Evolutionary conservation across 805 yeast genomes (phyloP).

Genomic region (Middelhovenomyces tepae): DNA sequence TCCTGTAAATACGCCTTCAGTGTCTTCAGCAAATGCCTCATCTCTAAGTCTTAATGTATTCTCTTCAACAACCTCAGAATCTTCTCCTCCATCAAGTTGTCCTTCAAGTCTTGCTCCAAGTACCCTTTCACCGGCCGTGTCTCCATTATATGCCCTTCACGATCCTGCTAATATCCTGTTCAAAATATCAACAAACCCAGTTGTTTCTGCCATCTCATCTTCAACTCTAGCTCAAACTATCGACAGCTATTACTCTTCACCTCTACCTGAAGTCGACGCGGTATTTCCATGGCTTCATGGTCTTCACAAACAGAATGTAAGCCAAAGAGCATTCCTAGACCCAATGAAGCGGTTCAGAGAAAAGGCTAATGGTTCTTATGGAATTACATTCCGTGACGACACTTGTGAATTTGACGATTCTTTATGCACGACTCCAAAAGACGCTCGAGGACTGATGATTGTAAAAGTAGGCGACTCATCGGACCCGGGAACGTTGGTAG

Average conservation of each 20-base stretch:
- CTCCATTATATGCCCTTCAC: conserved; percentile 1
- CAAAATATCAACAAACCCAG: too few species aligned
- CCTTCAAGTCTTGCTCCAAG: too few species aligned
- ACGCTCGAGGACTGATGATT: conserved; percentile 20
- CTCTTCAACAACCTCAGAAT: too few species aligned
- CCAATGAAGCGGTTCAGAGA: conserved; percentile 21
- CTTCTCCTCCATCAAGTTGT: too few species aligned
- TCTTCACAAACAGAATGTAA: conserved; percentile 45
- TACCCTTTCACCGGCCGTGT: too few species aligned
- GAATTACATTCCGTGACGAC: conserved; percentile 1
- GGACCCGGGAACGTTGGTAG: conserved; percentile 17
- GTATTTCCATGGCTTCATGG: conserved; percentile 95
- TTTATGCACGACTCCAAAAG: conserved; percentile 12
- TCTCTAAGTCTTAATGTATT: too few species aligned
- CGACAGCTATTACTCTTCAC: conserved; percentile 21
- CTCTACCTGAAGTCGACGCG: conserved; percentile 52
- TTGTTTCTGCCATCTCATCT: neutral
- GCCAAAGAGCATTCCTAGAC: conserved; percentile 41
- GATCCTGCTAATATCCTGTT: too few species aligned
- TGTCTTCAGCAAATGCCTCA: too few species aligned
- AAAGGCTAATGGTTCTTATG: conserved; percentile 6
- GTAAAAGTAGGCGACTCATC: conserved; percentile 21
- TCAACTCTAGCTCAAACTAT: conserved; percentile 14
- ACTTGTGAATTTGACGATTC: conserved; percentile 14
- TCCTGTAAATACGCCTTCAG: too few species aligned